A percentile compares a stretch with the other conserved stretches of the same genome.
These are phyloP conservation scores for Alternaria postmessia DNA, from an alignment of 2,329 filamentous ascomycete species.

Conservation along the genomic window DNA sequence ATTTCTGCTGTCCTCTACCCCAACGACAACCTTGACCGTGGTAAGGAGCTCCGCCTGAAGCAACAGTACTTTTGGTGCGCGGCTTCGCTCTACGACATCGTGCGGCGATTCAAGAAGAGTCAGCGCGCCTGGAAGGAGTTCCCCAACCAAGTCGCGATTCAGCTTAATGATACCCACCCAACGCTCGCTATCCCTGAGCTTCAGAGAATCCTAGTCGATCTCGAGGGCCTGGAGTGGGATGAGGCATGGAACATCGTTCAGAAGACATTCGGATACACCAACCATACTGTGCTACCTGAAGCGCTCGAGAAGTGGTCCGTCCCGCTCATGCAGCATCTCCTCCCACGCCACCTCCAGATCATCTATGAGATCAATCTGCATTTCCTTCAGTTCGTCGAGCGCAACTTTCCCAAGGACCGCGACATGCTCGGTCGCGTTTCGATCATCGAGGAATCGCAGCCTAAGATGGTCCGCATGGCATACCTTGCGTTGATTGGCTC, in stretches of 20 bases:
- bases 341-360: conserved; percentile 93
- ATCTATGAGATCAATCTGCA: conserved; percentile 98
- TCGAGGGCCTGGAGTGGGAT: conserved; percentile 92
- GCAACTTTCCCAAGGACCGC: conserved; percentile 85
- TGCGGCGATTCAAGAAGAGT: conserved; percentile 97
- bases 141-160: conserved; percentile 92
- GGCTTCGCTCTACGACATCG: conserved; percentile 93
- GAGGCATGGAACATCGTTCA: conserved; percentile 78
- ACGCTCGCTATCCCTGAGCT: conserved; percentile 96
- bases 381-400: conserved; percentile 92
- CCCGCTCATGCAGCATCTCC: conserved; percentile 86
- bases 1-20: conserved; percentile 98
- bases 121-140: conserved; percentile 92
- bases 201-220: conserved; percentile 88
- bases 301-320: conserved; percentile 99
- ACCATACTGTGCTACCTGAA: conserved; percentile 97
- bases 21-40: conserved; percentile 95
- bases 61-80: conserved; percentile 99
- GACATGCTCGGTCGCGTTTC: conserved; percentile 89
- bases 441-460: conserved; percentile 95
- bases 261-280: conserved; percentile 89
- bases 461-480: conserved; percentile 99
- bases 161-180: conserved; percentile 97
- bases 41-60: conserved; percentile 96
- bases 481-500: conserved; percentile 94